These are phyloP conservation scores for Saccharomycopsis microspora DNA, from an alignment of 805 yeast species.

Conservation along the genomic window DNA sequence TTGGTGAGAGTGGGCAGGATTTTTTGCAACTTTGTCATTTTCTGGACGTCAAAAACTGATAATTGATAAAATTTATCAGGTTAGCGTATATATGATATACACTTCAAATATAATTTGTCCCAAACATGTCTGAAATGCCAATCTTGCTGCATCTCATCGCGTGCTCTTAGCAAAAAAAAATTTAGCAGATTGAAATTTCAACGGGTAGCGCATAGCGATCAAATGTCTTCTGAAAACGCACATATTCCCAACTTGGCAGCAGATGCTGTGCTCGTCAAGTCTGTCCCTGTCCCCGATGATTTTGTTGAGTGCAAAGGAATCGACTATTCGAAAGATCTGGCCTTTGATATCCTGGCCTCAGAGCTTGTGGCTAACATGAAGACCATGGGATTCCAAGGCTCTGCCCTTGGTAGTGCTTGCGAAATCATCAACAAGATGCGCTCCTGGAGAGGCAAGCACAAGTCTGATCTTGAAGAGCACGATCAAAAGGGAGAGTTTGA, in stretches of 20 bases:
- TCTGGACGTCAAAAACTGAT: too few relatives aligned
- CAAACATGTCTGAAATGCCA: too few relatives aligned
- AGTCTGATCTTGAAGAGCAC: slow-evolving; percentile 56
- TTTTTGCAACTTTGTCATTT: too few relatives aligned
- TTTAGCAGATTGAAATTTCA: too few relatives aligned
- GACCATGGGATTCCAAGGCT: slow-evolving; percentile 96
- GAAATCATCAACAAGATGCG: slow-evolving; percentile 91
- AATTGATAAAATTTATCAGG: too few relatives aligned
- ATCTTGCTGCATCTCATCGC: too few relatives aligned
- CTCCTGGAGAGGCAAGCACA: slow-evolving; percentile 80
- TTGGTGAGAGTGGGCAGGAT: slow-evolving; percentile 24
- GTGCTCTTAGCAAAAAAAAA: too few relatives aligned
- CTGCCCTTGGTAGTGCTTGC: slow-evolving; percentile 77
- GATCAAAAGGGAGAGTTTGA: slow-evolving; percentile 63
- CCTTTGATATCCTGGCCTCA: slow-evolving; percentile 67
- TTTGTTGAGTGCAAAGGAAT: slow-evolving; percentile 77
- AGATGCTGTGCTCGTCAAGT: slow-evolving; percentile 83
- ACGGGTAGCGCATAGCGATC: neutral
- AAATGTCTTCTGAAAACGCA: slow-evolving; percentile 18
- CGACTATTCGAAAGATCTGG: slow-evolving; percentile 72
- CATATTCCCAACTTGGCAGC: slow-evolving; percentile 62
- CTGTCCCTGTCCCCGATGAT: slow-evolving; percentile 76
- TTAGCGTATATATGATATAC: too few relatives aligned
- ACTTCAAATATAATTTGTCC: too few relatives aligned
- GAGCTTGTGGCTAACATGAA: slow-evolving; percentile 77